These are phyloP conservation scores for Ilex asprella DNA, from an alignment of 257 asterid genomes.

Conservation along the genomic window DNA sequence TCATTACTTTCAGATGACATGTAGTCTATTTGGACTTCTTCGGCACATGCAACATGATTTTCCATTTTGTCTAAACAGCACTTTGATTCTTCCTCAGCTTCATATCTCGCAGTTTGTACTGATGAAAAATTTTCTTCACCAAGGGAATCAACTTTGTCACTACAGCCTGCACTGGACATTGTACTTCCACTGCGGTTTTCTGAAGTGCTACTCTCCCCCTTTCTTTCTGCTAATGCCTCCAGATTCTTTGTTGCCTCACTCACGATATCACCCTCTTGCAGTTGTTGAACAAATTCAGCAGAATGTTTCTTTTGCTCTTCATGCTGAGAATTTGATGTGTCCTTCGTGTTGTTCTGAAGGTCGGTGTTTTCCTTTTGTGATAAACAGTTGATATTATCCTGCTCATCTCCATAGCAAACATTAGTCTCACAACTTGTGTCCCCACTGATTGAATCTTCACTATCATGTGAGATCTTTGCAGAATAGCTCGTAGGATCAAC, in stretches of 20 bases:
- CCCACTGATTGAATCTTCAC: slow-evolving; percentile 66
- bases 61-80: slow-evolving; percentile 20
- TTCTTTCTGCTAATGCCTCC: slow-evolving; percentile 20
- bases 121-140: slow-evolving; percentile 23
- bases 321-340: slow-evolving; percentile 24
- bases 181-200: slow-evolving; percentile 17
- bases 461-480: slow-evolving; percentile 49
- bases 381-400: slow-evolving; percentile 29
- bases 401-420: slow-evolving; percentile 36
- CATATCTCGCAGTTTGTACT: slow-evolving; percentile 18
- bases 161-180: slow-evolving; percentile 10
- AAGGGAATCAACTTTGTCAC: slow-evolving; percentile 18
- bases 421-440: slow-evolving; percentile 48
- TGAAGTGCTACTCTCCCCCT: slow-evolving; percentile 18
- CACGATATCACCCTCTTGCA: slow-evolving; percentile 22
- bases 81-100: slow-evolving; percentile 31
- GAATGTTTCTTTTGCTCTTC: slow-evolving; percentile 31
- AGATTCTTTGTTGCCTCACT: slow-evolving; percentile 22
- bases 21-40: slow-evolving; percentile 9
- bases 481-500: slow-evolving; percentile 80
- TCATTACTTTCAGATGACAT: slow-evolving; percentile 10
- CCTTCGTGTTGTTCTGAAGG: slow-evolving; percentile 22
- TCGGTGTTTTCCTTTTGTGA: slow-evolving; percentile 37
- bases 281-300: slow-evolving; percentile 6
- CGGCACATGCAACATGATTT: slow-evolving; percentile 2